phyloP scores from a whole-genome alignment of 1,139 yeast species.

The Debaryomyces singareniensis region DNA sequence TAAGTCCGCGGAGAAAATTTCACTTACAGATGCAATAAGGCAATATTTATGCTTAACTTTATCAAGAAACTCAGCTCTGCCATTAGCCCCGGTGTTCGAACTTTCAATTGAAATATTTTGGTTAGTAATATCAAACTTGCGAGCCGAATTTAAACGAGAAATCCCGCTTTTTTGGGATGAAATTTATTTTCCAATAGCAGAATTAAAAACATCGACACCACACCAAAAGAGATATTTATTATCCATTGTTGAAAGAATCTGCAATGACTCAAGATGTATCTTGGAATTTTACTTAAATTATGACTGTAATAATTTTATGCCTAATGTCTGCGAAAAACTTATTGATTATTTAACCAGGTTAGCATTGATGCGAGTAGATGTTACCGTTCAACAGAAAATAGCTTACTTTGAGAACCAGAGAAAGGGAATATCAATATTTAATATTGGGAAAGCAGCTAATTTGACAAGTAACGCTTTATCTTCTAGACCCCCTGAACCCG shows the following conservation, averaged over 20 bases:
- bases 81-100: slow-evolving; percentile 88
- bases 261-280: slow-evolving; percentile 84
- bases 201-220: slow-evolving; percentile 82
- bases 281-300: slow-evolving; percentile 92
- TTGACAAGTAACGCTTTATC: slow-evolving; percentile 63
- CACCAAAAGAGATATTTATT: slow-evolving; percentile 89
- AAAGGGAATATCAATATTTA: slow-evolving; percentile 66
- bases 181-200: slow-evolving; percentile 90
- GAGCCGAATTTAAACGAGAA: slow-evolving; percentile 85
- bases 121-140: slow-evolving; percentile 74
- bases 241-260: slow-evolving; percentile 69
- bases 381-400: slow-evolving; percentile 60
- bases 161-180: slow-evolving; percentile 92
- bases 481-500: slow-evolving; percentile 60
- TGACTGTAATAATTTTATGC: slow-evolving; percentile 83
- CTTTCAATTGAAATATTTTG: slow-evolving; percentile 89
- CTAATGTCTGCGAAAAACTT: slow-evolving; percentile 79
- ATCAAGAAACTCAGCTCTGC: slow-evolving; percentile 90
- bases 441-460: slow-evolving; percentile 65
- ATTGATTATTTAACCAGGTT: slow-evolving; percentile 72
- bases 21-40: slow-evolving; percentile 73
- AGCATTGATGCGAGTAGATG: slow-evolving; percentile 67
- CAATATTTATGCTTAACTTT: slow-evolving; percentile 79
- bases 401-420: slow-evolving; percentile 59
- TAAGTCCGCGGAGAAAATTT: slow-evolving; percentile 49